A percentile compares a stretch with the other conserved stretches of the same genome.
Conservation (phyloP, 2,329 filamentous ascomycete genomes). For the Fusarium sp. region DNA sequence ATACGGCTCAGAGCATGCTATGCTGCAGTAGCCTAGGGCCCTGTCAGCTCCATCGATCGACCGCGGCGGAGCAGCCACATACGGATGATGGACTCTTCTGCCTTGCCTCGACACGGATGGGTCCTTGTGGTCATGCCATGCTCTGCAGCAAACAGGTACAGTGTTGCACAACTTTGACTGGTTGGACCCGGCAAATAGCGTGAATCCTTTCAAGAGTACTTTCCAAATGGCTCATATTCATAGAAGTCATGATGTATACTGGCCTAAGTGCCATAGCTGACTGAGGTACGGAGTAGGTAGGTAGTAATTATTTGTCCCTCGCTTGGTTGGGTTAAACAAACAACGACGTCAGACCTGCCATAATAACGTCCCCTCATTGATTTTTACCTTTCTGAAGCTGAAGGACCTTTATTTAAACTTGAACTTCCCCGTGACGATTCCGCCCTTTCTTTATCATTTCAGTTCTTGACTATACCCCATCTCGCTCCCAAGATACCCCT, state of each 20-base stretch:
- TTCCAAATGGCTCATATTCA: background rate
- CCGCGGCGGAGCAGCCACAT: slow-evolving; percentile 30
- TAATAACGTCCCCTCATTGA: background rate
- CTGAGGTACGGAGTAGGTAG: too few relatives aligned
- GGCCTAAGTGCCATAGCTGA: background rate
- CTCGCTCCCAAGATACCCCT: slow-evolving; percentile 20
- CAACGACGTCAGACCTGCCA: slow-evolving; percentile 32
- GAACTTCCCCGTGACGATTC: slow-evolving; percentile 2
- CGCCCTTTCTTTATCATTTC: background rate
- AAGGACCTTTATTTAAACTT: slow-evolving; percentile 30
- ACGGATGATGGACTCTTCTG: slow-evolving; percentile 1
- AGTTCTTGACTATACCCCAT: slow-evolving; percentile 12
- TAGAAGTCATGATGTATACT: slow-evolving; percentile 14
- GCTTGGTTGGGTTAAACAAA: background rate
- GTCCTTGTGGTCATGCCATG: slow-evolving; percentile 6
- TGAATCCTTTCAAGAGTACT: background rate
- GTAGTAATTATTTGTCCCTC: slow-evolving; percentile 10
- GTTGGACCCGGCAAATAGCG: background rate
- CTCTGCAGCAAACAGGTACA: background rate
- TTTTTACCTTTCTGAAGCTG: background rate
- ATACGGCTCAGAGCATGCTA: background rate
- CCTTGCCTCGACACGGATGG: slow-evolving; percentile 9
- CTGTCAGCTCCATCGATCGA: slow-evolving; percentile 19
- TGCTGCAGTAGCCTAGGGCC: background rate
- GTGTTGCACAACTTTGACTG: background rate